Conservation (phyloP, 441 rosid species). For the Jatropha multifida region DNA sequence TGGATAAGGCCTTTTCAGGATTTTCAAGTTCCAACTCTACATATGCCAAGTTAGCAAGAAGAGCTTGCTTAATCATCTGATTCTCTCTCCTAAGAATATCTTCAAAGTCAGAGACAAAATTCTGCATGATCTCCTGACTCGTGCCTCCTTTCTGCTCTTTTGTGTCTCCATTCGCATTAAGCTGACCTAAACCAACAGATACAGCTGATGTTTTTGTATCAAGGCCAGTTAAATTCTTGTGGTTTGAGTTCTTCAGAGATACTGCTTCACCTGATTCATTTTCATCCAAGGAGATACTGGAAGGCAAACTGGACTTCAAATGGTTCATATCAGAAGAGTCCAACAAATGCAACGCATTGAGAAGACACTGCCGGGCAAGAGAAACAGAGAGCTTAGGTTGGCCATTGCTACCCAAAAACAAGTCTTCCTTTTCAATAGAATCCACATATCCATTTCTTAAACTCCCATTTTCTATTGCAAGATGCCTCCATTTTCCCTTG, state of each 20-base stretch:
- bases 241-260: slow-evolving; percentile 37
- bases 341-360: slow-evolving; percentile 68
- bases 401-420: slow-evolving; percentile 37
- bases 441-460: slow-evolving; percentile 42
- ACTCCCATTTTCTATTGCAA: slow-evolving; percentile 53
- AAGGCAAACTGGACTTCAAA: slow-evolving; percentile 37
- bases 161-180: slow-evolving; percentile 59
- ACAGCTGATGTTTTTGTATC: slow-evolving; percentile 44
- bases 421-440: slow-evolving; percentile 37
- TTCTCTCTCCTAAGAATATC: slow-evolving; percentile 52
- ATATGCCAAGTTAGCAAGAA: slow-evolving; percentile 75
- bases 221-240: slow-evolving; percentile 32
- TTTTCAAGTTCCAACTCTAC: slow-evolving; percentile 89
- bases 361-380: slow-evolving; percentile 78
- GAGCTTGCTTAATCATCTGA: slow-evolving; percentile 64
- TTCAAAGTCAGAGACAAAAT: slow-evolving; percentile 57
- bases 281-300: slow-evolving; percentile 42
- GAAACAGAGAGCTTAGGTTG: slow-evolving; percentile 74
- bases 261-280: slow-evolving; percentile 44
- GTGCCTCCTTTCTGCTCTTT: slow-evolving; percentile 73
- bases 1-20: slow-evolving; percentile 72
- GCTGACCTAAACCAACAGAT: slow-evolving; percentile 38
- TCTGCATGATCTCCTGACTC: slow-evolving; percentile 62
- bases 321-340: slow-evolving; percentile 37
- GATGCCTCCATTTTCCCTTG: slow-evolving; percentile 91